Evolutionary conservation across 2,329 filamentous ascomycete genomes (phyloP), one percentile per base, ranked within the genome.

Genomic region (Aspergillus ustus): DNA sequence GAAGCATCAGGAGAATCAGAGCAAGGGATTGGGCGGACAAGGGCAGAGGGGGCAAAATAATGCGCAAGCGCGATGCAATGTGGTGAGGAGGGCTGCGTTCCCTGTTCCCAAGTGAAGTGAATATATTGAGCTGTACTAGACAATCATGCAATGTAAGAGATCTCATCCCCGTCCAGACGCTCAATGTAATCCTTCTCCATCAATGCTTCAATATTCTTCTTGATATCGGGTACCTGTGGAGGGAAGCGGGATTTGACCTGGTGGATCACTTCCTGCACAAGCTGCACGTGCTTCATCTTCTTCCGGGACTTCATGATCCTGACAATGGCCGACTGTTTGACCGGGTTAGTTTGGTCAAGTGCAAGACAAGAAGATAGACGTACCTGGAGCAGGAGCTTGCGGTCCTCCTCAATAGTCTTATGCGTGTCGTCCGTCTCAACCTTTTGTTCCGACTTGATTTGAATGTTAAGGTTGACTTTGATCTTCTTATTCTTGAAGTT

Each of bases 261-360:
- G 73, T 89, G 90, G 77, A 99, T 98, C 25, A 93, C 96, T 80
- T 99, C 95, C 73, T 92, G 90, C 58, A 99, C 93, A 13, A 99
- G 89, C 74, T 95, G 91, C 64, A 90, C 89, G 80, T 99, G 94
- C 87, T 97, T 98, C 92, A 98, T 96, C 82, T 90, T 92, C 88
- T 99, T 98, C 63, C 95, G 90, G 3, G 94, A 96, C 83, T 99
- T 99, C 95, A 99, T 99, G 82, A 99, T 97, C 73, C 95, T 92
- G 60, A 99, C 95, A 77, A 99, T 98, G 25, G 94, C 93, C 65
- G 95, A 98, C 94, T 99, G 67, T 9, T 59, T 54, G 4, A 61
- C 25, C 17, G 49, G 19, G 56, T 69, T 55, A 68, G 61, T 22
- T n/a, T 9, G 37, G 25, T 7, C 4, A n/a, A 25, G 22, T 64